These are phyloP conservation scores for Phytophthora agathidicida DNA, from an alignment of 352 stramenopile genomes.

Conservation along the genomic window DNA sequence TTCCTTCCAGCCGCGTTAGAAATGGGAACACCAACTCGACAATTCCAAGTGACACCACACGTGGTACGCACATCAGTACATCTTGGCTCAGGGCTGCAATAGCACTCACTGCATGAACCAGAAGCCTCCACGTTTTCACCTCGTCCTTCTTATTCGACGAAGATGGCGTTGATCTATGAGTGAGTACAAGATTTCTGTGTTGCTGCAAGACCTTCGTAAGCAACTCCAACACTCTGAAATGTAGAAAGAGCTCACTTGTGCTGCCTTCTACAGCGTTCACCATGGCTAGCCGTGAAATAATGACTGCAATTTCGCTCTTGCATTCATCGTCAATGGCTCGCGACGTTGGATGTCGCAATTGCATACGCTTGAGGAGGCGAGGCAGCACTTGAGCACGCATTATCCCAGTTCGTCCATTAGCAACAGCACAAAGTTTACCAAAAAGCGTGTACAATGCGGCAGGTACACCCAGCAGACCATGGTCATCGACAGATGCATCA, in stretches of 20 bases:
- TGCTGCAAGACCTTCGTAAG: slow-evolving; percentile 39
- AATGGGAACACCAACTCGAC: slow-evolving; percentile 47
- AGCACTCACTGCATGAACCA: slow-evolving; percentile 52
- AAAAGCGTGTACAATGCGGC: slow-evolving; percentile 70
- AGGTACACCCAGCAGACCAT: slow-evolving; percentile 58
- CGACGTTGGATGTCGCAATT: slow-evolving; percentile 36
- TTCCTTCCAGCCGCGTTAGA: slow-evolving; percentile 15
- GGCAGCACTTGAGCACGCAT: slow-evolving; percentile 70
- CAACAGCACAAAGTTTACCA: slow-evolving; percentile 63
- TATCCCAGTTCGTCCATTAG: slow-evolving; percentile 58
- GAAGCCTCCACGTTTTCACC: slow-evolving; percentile 41
- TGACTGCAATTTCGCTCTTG: slow-evolving; percentile 70
- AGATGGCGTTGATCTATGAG: not conserved
- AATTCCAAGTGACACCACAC: slow-evolving; percentile 49
- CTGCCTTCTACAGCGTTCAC: slow-evolving; percentile 66
- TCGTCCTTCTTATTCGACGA: slow-evolving; percentile 27
- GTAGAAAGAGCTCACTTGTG: slow-evolving; percentile 71
- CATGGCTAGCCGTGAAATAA: slow-evolving; percentile 57
- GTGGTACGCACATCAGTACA: slow-evolving; percentile 63
- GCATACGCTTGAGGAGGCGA: slow-evolving; percentile 73
- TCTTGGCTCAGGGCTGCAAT: slow-evolving; percentile 71
- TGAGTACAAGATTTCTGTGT: slow-evolving; percentile 11
- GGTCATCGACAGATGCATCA: slow-evolving; percentile 46
- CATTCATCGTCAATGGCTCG: slow-evolving; percentile 47
- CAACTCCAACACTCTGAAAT: slow-evolving; percentile 66